Percentiles rank a stretch among this genome's conserved stretches.
Evolutionary conservation across 768 basidiomycete genomes (phyloP).

Genomic region (Tricholoma sp.): DNA sequence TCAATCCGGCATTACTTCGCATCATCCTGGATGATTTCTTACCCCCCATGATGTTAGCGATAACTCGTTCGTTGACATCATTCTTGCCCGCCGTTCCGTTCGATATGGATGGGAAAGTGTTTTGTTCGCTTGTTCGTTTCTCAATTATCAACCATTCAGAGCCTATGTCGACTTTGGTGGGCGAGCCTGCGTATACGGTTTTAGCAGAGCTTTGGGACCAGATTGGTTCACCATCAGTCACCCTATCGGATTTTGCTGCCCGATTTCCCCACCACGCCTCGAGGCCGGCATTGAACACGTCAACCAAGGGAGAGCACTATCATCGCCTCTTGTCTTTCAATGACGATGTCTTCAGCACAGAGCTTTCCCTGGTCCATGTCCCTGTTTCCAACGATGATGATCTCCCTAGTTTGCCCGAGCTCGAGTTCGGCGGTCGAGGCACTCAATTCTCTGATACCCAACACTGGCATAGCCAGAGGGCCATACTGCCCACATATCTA

Average conservation of each 20-base stretch:
- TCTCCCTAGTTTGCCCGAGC: constrained; percentile 14
- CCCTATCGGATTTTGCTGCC: constrained; percentile 16
- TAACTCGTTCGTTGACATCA: constrained; percentile 19
- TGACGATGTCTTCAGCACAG: constrained; percentile 26
- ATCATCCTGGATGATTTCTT: constrained; percentile 36
- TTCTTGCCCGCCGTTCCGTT: constrained; percentile 16
- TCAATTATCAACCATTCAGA: constrained; percentile 20
- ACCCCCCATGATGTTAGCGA: constrained; percentile 28
- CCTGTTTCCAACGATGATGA: constrained; percentile 10
- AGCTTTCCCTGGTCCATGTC: constrained; percentile 19
- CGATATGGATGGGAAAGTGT: constrained; percentile 55
- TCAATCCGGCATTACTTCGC: constrained; percentile 23
- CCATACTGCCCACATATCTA: constrained; percentile 49
- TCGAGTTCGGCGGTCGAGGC: constrained; percentile 32
- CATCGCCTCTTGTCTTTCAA: constrained; percentile 33
- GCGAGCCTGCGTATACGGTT: constrained; percentile 5
- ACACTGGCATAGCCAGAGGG: constrained; percentile 56
- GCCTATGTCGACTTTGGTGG: constrained; percentile 24
- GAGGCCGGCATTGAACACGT: background rate
- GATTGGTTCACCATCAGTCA: constrained; percentile 10
- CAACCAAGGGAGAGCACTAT: background rate
- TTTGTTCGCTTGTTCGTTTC: constrained; percentile 38
- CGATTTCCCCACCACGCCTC: constrained; percentile 15
- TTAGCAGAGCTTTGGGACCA: constrained; percentile 19
- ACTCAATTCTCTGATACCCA: constrained; percentile 43